Percentiles rank a stretch among this genome's conserved stretches.
phyloP scores from a whole-genome alignment of 2,329 filamentous ascomycete genomes.

The Stagonosporopsis cucurbitacearum region DNA sequence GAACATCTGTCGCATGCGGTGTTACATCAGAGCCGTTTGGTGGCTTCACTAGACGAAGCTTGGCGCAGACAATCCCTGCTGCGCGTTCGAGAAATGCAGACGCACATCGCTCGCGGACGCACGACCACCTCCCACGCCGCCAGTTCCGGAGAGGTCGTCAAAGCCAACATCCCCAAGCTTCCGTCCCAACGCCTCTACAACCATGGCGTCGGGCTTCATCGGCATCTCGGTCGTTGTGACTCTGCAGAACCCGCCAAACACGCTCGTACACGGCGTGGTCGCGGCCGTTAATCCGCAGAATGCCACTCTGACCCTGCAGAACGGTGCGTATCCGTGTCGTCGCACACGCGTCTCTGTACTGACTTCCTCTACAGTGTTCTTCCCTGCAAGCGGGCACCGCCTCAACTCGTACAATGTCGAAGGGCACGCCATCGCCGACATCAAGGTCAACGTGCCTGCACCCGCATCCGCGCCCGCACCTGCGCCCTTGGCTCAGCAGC shows the following conservation, averaged over 20 bases:
- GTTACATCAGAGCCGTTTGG: constrained; percentile 7
- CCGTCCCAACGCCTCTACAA: constrained; percentile 5
- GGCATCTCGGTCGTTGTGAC: constrained; percentile 79
- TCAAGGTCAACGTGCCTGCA: constrained; percentile 56
- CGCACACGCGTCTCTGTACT: not conserved
- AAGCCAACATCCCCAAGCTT: not conserved
- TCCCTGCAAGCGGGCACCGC: constrained; percentile 60
- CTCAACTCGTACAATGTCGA: constrained; percentile 63
- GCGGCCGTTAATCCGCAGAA: constrained; percentile 71
- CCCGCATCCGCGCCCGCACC: constrained; percentile 4
- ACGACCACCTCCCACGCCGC: constrained; percentile 16
- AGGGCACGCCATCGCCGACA: constrained; percentile 64
- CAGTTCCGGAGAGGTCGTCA: constrained; percentile 16
- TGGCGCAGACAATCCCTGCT: constrained; percentile 15
- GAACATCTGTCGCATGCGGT: not conserved
- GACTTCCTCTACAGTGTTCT: constrained; percentile 52
- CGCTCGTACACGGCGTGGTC: constrained; percentile 72
- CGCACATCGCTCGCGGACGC: not conserved
- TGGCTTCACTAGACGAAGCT: constrained; percentile 15
- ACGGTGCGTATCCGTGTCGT: constrained; percentile 61
- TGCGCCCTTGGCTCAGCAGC: constrained; percentile 10
- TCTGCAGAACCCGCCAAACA: constrained; percentile 69
- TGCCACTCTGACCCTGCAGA: constrained; percentile 67
- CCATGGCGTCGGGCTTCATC: constrained; percentile 72
- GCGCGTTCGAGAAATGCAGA: constrained; percentile 9